Percentiles rank a stretch among this genome's conserved stretches.
phyloP scores from a whole-genome alignment of 495 filamentous ascomycete species.

The Hyaloscypha hepaticicola region DNA sequence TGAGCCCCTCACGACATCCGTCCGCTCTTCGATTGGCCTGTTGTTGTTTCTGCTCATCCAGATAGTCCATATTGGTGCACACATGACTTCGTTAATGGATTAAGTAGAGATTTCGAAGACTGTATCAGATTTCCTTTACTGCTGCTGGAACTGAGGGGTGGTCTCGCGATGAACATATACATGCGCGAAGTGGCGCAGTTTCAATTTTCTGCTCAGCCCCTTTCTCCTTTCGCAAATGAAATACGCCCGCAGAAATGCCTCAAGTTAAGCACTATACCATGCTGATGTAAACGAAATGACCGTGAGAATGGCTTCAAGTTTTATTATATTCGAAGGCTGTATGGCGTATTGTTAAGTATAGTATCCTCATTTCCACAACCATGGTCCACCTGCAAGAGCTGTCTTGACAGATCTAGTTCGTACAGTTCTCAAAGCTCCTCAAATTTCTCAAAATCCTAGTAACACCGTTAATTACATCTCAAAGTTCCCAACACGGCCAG shows the following conservation, averaged over 20 bases:
- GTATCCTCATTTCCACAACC: too few species aligned
- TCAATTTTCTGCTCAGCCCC: background rate
- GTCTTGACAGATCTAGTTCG: too few species aligned
- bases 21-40: slow-evolving; percentile 8
- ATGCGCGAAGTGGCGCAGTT: background rate
- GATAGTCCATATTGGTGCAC: slow-evolving; percentile 2
- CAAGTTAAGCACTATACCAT: background rate
- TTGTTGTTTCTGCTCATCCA: slow-evolving; percentile 15
- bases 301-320: background rate
- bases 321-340: too few species aligned
- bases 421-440: too few species aligned
- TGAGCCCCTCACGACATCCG: slow-evolving; percentile 3
- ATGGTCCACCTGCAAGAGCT: too few species aligned
- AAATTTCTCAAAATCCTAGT: too few species aligned
- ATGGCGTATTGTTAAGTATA: too few species aligned
- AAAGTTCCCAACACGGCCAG: too few species aligned
- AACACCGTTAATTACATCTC: too few species aligned
- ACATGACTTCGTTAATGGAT: background rate
- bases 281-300: background rate
- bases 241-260: background rate
- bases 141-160: background rate
- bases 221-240: background rate
- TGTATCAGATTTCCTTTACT: too few species aligned
- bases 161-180: background rate
- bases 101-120: too few species aligned